Conservation (phyloP, 2,329 filamentous ascomycete genomes). For the Thelonectria blattea region DNA sequence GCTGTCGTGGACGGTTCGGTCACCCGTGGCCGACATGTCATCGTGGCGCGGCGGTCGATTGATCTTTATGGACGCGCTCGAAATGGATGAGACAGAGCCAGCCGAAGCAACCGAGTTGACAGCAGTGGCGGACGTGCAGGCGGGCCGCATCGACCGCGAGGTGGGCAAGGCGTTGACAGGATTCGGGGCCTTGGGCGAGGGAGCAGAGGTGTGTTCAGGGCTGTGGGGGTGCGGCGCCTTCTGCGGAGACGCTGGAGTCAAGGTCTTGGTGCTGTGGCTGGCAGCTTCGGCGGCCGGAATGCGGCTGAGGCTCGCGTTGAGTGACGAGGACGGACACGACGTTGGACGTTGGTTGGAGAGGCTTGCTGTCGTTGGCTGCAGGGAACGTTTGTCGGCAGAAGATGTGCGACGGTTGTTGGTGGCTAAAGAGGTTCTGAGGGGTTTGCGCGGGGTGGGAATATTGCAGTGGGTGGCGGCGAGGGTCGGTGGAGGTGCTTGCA, state of each 20-base stretch:
- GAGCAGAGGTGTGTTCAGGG: slow-evolving; percentile 35
- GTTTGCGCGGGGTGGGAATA: slow-evolving; percentile 18
- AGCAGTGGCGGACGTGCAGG: slow-evolving; percentile 37
- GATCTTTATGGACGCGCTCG: slow-evolving; percentile 47
- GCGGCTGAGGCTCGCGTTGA: slow-evolving; percentile 28
- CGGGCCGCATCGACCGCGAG: slow-evolving; percentile 39
- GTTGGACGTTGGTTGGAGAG: slow-evolving; percentile 24
- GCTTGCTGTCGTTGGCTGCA: slow-evolving; percentile 6
- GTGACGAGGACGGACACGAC: slow-evolving; percentile 25
- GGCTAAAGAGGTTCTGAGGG: slow-evolving; percentile 4
- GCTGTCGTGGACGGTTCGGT: slow-evolving; percentile 31
- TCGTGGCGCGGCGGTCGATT: slow-evolving; percentile 37
- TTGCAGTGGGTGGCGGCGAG: slow-evolving; percentile 23
- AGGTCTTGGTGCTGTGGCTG: slow-evolving; percentile 42
- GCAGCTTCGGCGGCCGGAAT: slow-evolving; percentile 38
- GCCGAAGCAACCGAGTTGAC: slow-evolving; percentile 10
- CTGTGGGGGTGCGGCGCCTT: slow-evolving; percentile 47
- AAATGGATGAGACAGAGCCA: slow-evolving; percentile 39
- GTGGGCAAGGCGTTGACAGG: slow-evolving; percentile 39
- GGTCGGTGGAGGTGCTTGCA: neutral
- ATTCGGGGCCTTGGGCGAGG: slow-evolving; percentile 29
- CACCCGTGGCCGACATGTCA: neutral
- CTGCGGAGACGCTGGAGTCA: slow-evolving; percentile 42
- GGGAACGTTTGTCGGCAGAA: neutral
- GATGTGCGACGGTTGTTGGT: slow-evolving; percentile 15